Percentiles rank a stretch among this genome's conserved stretches.
These are phyloP conservation scores for Crithidia fasciculata DNA, from an alignment of 208 protist species.

Conservation along the genomic window DNA sequence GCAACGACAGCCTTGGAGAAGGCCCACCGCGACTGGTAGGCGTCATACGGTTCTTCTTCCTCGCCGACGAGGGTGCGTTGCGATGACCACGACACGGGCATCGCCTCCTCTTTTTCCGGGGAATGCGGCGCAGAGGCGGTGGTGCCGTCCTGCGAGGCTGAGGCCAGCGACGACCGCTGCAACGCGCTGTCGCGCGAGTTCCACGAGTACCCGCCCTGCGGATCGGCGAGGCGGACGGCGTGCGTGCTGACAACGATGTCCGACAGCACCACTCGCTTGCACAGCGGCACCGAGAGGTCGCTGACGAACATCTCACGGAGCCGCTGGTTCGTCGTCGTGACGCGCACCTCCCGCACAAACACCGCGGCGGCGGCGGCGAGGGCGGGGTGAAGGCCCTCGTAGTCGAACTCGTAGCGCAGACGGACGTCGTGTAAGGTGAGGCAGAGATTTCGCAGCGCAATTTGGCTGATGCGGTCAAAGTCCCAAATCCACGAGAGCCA, in stretches of 20 bases:
- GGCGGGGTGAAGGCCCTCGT: conserved; percentile 58
- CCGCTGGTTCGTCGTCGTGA: conserved; percentile 55
- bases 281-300: conserved; percentile 19
- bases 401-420: conserved; percentile 71
- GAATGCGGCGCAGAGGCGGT: background rate
- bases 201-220: background rate
- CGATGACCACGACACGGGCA: too few relatives aligned
- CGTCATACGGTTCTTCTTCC: background rate
- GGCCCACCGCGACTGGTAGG: conserved; percentile 25
- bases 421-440: conserved; percentile 54
- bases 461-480: conserved; percentile 60
- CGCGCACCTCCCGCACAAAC: conserved; percentile 47
- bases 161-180: background rate
- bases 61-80: background rate
- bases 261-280: conserved; percentile 17
- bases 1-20: conserved; percentile 20
- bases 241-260: conserved; percentile 26
- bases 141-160: background rate
- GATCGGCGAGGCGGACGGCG: background rate
- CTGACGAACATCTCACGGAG: conserved; percentile 51
- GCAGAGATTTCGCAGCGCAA: conserved; percentile 53
- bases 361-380: conserved; percentile 53
- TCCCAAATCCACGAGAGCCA: conserved; percentile 41
- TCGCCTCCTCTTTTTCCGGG: too few relatives aligned
- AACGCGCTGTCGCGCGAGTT: background rate